Base-by-base conservation (phyloP, 2,329 filamentous ascomycete genomes). In the Stagonosporopsis rhizophila region DNA sequence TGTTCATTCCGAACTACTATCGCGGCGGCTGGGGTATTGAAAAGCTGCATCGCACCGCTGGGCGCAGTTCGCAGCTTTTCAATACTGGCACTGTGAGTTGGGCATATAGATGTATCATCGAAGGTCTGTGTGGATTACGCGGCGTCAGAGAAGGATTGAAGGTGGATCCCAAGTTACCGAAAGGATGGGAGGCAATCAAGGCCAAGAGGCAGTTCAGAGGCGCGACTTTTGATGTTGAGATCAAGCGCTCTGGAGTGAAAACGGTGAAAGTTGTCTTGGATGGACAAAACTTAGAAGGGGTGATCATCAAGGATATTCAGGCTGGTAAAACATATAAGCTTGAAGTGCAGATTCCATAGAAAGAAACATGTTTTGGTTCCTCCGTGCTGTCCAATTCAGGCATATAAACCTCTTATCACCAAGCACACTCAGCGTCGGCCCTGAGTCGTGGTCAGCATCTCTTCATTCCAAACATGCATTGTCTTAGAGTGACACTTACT, bases 1-100 rank as follows among this genome's bases (percentile, higher is more conserved):
- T 85, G 15, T 86, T 82, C 66, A 82, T 85, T 35, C 83, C 83
- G 14, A 86, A 85, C 65, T 86, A 85, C 72, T 86, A 85, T 74
- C 67, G 66, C 20, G 65, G 67, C 73, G 82, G 67, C 3, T 50
- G 63, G 23, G 64, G 67, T 1, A 62, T 67, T 9, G 34, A 59
- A 28, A 52, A 67, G 12, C 44, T 69, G 1, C 60, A 67, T 32
- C 67, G 65, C 40, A 85, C 83, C 0, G 83, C 83, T 4, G 83
- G 83, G 2, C 79, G 83, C 0, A 84, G 82, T 9, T 84, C 81
- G 61, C 83, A 85, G 67, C 68, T 86, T 15, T 85, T 86, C 74
- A 85, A 85, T 67, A 86, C 83, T 1, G 83, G 83, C 3, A 85
- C 83, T 6, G 80, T 84, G 22, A 81, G 81, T 17, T 86, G 83